phyloP scores from a whole-genome alignment of 2,329 filamentous ascomycete species.

The Penicillium fuscoglaucum region DNA sequence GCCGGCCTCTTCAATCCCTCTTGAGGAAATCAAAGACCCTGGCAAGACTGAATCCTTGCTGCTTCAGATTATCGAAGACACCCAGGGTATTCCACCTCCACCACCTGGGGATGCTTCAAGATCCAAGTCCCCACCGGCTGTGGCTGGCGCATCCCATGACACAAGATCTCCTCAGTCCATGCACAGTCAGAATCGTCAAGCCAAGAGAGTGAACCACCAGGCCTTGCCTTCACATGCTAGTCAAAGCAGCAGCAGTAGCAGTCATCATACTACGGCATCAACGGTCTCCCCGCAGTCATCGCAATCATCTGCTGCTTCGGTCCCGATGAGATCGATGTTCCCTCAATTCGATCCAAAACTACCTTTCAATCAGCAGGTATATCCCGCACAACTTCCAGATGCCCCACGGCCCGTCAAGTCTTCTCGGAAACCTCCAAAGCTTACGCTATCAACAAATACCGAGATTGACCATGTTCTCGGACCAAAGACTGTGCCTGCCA shows the following conservation, averaged over 20 bases:
- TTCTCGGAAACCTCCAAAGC: conserved; percentile 27
- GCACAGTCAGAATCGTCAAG: conserved; percentile 18
- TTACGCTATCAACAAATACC: conserved; percentile 34
- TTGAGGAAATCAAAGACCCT: conserved; percentile 31
- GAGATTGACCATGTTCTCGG: conserved; percentile 40
- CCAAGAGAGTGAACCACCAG: conserved; percentile 13
- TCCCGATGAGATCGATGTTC: conserved; percentile 49
- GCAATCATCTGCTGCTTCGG: conserved; percentile 30
- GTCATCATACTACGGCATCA: conserved; percentile 12
- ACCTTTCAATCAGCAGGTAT: conserved; percentile 39
- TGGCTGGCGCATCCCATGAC: conserved; percentile 13
- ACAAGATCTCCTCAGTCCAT: conserved; percentile 19
- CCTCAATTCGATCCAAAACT: conserved; percentile 45
- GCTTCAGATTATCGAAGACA: conserved; percentile 42
- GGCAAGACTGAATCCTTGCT: conserved; percentile 39
- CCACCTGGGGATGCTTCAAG: conserved; percentile 23
- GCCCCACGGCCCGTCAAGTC: conserved; percentile 15
- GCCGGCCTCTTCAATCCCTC: conserved; percentile 29
- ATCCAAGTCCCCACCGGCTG: conserved; percentile 17
- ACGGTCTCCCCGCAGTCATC: conserved; percentile 21
- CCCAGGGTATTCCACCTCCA: conserved; percentile 30
- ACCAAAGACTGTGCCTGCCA: conserved; percentile 46
- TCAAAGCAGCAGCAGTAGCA: conserved; percentile 20
- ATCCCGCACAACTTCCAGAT: conserved; percentile 32
- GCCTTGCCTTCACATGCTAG: conserved; percentile 15